Conservation (phyloP, 495 filamentous ascomycete species). For the Penicillium coffeae region DNA sequence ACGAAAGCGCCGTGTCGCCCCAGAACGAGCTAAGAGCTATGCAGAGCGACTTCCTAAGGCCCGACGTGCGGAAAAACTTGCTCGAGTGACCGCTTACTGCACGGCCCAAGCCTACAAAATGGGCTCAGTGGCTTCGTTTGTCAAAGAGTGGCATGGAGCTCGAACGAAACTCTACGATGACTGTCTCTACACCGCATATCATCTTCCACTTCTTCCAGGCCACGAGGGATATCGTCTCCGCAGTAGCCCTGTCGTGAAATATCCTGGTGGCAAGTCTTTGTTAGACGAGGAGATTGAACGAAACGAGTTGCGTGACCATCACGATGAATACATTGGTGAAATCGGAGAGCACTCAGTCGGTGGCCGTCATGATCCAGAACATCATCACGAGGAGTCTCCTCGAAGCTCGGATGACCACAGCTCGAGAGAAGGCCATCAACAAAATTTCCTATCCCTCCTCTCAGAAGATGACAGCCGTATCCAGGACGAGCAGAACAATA, state of each 20-base stretch:
- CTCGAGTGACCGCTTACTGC: slow-evolving; percentile 92
- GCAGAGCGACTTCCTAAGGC: slow-evolving; percentile 92
- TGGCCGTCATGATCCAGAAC: slow-evolving; percentile 27
- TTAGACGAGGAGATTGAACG: slow-evolving; percentile 96
- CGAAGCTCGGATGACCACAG: slow-evolving; percentile 10
- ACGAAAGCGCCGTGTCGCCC: slow-evolving; percentile 53
- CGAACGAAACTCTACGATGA: slow-evolving; percentile 99
- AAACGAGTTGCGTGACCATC: slow-evolving; percentile 83
- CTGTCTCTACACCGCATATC: slow-evolving; percentile 93
- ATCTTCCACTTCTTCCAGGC: slow-evolving; percentile 82
- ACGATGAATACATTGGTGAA: slow-evolving; percentile 79
- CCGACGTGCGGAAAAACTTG: slow-evolving; percentile 77
- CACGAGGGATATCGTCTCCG: slow-evolving; percentile 79
- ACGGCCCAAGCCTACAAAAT: slow-evolving; percentile 92
- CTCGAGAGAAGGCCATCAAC: slow-evolving; percentile 9
- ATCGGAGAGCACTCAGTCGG: slow-evolving; percentile 40
- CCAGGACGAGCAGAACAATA: slow-evolving; percentile 17
- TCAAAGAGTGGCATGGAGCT: slow-evolving; percentile 84
- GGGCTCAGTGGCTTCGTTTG: slow-evolving; percentile 78
- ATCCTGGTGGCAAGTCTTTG: slow-evolving; percentile 85
- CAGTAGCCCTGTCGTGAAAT: slow-evolving; percentile 88
- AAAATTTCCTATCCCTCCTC: slow-evolving; percentile 13
- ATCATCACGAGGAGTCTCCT: slow-evolving; percentile 24
- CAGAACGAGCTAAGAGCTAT: slow-evolving; percentile 80
- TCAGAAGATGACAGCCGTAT: slow-evolving; percentile 21